A percentile compares a stretch with the other conserved stretches of the same genome.
Conservation (phyloP, 768 basidiomycete species). For the Mycena chlorophos region DNA sequence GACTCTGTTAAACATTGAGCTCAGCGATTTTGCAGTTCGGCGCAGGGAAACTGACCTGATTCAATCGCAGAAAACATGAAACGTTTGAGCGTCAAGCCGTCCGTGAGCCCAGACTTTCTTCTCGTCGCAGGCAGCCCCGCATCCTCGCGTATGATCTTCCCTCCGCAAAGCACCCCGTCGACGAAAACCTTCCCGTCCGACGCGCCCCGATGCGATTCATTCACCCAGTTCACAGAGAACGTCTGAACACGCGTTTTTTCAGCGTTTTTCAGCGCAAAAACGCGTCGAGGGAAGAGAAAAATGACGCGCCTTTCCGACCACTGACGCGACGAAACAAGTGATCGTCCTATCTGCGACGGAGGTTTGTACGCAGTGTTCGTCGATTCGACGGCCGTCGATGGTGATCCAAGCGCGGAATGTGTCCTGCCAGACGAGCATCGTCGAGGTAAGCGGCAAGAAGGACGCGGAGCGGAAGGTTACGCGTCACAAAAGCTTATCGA, state of each 20-base stretch:
- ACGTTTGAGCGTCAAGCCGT: constrained; percentile 8
- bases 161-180: constrained; percentile 8
- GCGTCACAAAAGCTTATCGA: no score
- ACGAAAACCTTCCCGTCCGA: not conserved
- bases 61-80: constrained; percentile 16
- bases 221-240: constrained; percentile 14
- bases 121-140: constrained; percentile 1
- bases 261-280: not conserved
- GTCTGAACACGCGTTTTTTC: constrained; percentile 1
- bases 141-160: constrained; percentile 1
- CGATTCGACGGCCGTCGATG: constrained; percentile 3
- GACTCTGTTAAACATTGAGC: no score
- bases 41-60: not conserved
- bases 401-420: constrained; percentile 9
- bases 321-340: constrained; percentile 13
- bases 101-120: constrained; percentile 15
- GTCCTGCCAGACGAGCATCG: constrained; percentile 5
- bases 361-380: constrained; percentile 7
- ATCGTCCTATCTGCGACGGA: constrained; percentile 2
- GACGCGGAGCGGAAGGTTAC: no score
- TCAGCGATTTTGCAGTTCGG: not conserved
- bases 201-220: not conserved
- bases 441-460: not conserved
- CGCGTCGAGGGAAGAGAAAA: not conserved
- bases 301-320: constrained; percentile 11